Base-by-base conservation (phyloP, 495 filamentous ascomycete species). In the Neurospora terricola region DNA sequence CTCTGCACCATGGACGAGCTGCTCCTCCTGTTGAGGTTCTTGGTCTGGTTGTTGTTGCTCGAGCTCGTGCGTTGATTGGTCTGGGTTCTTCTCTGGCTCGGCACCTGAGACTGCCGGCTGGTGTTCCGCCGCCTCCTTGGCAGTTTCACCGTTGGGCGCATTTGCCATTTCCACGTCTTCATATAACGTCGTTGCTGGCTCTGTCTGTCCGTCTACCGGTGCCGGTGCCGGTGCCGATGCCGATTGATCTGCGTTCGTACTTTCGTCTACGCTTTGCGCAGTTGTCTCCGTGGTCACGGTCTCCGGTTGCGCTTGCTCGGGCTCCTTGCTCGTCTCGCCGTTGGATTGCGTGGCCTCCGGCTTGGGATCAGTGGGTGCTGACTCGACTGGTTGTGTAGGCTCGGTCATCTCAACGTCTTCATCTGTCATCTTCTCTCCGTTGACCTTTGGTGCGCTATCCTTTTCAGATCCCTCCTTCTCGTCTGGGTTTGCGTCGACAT, bases 391-490 rank as follows among this genome's bases (percentile, higher is more conserved):
- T 37, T 71, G 71, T 5, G 77, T 74, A 2, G 75, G 75, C 30
- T 85, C 84, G n/a, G 79, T 70, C 86, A 88, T 88, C 43, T 86
- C 82, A 39, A 84, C 77, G 70, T 87, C 84, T 48, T 79, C 79
- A 12, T 76, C 76, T 66, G 38, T 82, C 81, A 39, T 82, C 81
- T 23, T 77, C 48, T 12, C 78, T 74, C 87, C 66, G 7, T 42
- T 38, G 71, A 21, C 59, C 11, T 39, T 30, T 40, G 42, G n/a
- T 1, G 39, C 36, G 11, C 66, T 70, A 8, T 73, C 73, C 7
- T 70, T 23, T 3, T 74, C 70, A 0, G 38, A 8, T 18, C 70
- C 59, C 6, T 74, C 76, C 38, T 78, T 75, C n/a, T 12, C 69
- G 1, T 59, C 68, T 8, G 36, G 38, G 12, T 38, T 23, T 9